Evolutionary conservation across 306 rosid genomes (phyloP), one percentile per base, ranked within the genome.

Genomic region (Comarum palustre): DNA sequence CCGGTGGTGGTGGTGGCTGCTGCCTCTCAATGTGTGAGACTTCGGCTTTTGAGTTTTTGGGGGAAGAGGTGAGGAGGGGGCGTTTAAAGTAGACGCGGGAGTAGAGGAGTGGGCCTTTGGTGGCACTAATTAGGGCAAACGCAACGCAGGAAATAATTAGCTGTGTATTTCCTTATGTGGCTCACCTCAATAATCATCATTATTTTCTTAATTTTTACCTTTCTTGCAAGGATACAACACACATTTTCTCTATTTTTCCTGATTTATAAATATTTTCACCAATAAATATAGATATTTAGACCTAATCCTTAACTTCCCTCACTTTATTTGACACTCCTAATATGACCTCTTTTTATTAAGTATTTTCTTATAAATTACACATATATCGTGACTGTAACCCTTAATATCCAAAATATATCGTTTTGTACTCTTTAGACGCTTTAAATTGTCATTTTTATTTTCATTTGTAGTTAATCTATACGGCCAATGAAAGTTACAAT

Each of bases 61-160:
- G 25, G 59, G 62, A 69, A 69, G 9, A 51, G 62, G 17, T 17
- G 13, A 20, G 8, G 32, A 3, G 54, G 3, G 75, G 68, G 50
- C 2, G 69, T 39, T 72, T 16, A 72, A 42, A 72, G 68, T 42
- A 27, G 41, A 45, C 46, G 48, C 43, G 74, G 63, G 74, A 22
- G 66, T 39, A 71, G 66, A 22, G 13, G 36, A 52, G 54, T 55
- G 52, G 65, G 75, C 52, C 65, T 32, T 3, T 55, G 3, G 17
- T n/a, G 20, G 15, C 65, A 6, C 47, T 19, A 8, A 31, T 58
- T 11, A 0, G 51, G 67, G 55, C 36, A 39, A 25, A 39, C 41
- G 54, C 61, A 19, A 19, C 22, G 60, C n/a, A 47, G 10, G 4
- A 1, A 19, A 68, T 31, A 25, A 69, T 69, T 69, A 69, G 73